Evolutionary conservation across 371 early-diverging fungal species (phyloP), one percentile per base, ranked within the genome.

Genomic region (Chytridium lagenaria): DNA sequence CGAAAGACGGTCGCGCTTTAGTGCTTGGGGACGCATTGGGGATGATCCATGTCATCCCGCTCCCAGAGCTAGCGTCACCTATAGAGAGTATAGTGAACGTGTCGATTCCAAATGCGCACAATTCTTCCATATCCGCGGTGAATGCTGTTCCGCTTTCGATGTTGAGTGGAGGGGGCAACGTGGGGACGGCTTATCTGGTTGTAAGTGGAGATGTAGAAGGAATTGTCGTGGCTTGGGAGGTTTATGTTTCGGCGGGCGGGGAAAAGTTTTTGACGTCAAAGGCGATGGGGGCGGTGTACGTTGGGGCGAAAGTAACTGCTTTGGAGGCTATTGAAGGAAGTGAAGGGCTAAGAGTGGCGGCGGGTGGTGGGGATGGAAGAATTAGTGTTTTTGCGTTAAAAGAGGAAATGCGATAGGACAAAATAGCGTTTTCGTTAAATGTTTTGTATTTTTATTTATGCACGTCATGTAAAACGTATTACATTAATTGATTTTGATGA

Each of bases 401-500:
- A 23, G 57, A 19, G 57, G 57, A 55, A 26, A 30, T 44, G n/a
- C n/a, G n/a, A n/a, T n/a, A n/a, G n/a, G n/a, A n/a, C n/a, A n/a
- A n/a, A n/a, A n/a, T n/a, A n/a, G n/a, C n/a, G n/a, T n/a, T n/a
- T n/a, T n/a, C n/a, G n/a, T n/a, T n/a, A n/a, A 44, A 44, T 44
- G 44, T 44, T 44, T 44, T 44, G 44, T 44, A n/a, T n/a, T n/a
- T n/a, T n/a, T n/a, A n/a, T n/a, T n/a, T n/a, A n/a, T n/a, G n/a
- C n/a, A n/a, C n/a, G n/a, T n/a, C n/a, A n/a, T n/a, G n/a, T n/a
- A n/a, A n/a, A n/a, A n/a, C n/a, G n/a, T n/a, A n/a, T n/a, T n/a
- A n/a, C n/a, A 12, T 84, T 89, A 93, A 83, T 92, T 89, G 85
- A 95, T 94, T 79, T 87, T 88, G 52, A 96, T 73, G 28, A 96